Percentiles rank a stretch among this genome's conserved stretches.
phyloP scores from a whole-genome alignment of 805 yeast species.

The Saturnispora besseyi region DNA sequence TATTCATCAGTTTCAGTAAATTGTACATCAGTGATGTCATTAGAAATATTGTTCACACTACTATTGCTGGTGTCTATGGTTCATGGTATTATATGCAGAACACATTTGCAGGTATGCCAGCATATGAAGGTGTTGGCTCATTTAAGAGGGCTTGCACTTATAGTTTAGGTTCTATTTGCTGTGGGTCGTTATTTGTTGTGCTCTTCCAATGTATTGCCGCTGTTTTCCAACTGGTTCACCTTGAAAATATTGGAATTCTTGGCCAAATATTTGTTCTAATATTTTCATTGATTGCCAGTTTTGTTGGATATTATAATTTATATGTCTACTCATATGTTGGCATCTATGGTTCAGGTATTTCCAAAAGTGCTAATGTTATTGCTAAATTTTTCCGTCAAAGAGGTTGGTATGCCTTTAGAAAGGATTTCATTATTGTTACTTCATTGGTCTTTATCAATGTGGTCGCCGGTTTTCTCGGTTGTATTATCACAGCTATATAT shows the following conservation, averaged over 20 bases:
- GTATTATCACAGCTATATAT: slow-evolving; percentile 53
- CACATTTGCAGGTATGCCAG: slow-evolving; percentile 51
- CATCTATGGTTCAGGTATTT: slow-evolving; percentile 71
- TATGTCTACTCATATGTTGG: slow-evolving; percentile 85
- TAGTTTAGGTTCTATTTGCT: slow-evolving; percentile 83
- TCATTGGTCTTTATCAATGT: slow-evolving; percentile 64
- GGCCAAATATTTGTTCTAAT: slow-evolving; percentile 6
- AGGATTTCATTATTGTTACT: slow-evolving; percentile 72
- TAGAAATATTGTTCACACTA: slow-evolving; percentile 70
- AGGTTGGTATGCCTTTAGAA: slow-evolving; percentile 76
- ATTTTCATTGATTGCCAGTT: background rate
- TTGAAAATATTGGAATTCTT: slow-evolving; percentile 5
- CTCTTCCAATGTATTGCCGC: slow-evolving; percentile 54
- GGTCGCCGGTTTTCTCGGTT: slow-evolving; percentile 39
- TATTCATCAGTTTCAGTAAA: slow-evolving; percentile 49
- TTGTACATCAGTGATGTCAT: slow-evolving; percentile 76
- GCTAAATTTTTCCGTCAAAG: slow-evolving; percentile 63
- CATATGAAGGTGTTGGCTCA: slow-evolving; percentile 71
- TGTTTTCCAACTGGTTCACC: background rate
- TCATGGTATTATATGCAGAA: slow-evolving; percentile 77
- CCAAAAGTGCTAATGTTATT: slow-evolving; percentile 69
- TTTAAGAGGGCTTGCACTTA: slow-evolving; percentile 69
- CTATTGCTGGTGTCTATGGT: slow-evolving; percentile 84
- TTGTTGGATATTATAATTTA: slow-evolving; percentile 45
- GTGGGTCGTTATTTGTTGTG: slow-evolving; percentile 70